These are phyloP conservation scores for Peronospora destructor DNA, from an alignment of 352 stramenopile genomes.

Conservation along the genomic window DNA sequence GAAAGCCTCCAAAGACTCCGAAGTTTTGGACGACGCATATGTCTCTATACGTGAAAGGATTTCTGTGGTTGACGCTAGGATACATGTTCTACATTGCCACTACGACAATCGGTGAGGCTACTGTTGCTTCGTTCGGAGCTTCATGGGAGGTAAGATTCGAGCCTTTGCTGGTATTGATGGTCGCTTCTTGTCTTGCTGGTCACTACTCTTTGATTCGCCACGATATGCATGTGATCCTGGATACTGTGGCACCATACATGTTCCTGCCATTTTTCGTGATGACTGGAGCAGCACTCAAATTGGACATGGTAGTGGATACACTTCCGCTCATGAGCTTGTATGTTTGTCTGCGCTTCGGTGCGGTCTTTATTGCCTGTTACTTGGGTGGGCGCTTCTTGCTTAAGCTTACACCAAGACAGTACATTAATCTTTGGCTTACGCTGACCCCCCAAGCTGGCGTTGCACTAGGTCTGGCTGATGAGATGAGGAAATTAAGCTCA, in stretches of 20 bases:
- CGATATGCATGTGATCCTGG: slow-evolving; percentile 73
- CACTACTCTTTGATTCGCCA: slow-evolving; percentile 57
- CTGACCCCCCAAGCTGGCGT: slow-evolving; percentile 73
- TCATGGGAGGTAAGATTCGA: slow-evolving; percentile 71
- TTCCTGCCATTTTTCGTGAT: no score
- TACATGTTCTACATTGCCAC: slow-evolving; percentile 59
- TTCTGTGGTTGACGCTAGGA: slow-evolving; percentile 54
- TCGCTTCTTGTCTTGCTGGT: slow-evolving; percentile 52
- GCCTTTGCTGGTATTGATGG: slow-evolving; percentile 61
- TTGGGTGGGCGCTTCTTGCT: slow-evolving; percentile 51
- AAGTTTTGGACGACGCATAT: slow-evolving; percentile 18
- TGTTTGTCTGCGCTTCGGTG: slow-evolving; percentile 45
- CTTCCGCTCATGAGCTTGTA: slow-evolving; percentile 69
- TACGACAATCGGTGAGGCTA: slow-evolving; percentile 37
- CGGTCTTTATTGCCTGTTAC: slow-evolving; percentile 62
- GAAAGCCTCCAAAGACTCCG: neutral
- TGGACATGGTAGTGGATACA: slow-evolving; percentile 51
- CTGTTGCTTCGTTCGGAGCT: slow-evolving; percentile 37
- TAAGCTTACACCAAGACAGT: slow-evolving; percentile 47
- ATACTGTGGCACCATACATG: slow-evolving; percentile 61
- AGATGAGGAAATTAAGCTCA: slow-evolving; percentile 41
- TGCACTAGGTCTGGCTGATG: slow-evolving; percentile 54
- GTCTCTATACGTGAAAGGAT: slow-evolving; percentile 54
- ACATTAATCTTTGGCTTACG: slow-evolving; percentile 72
- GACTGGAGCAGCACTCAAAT: slow-evolving; percentile 56